Evolutionary conservation across 1,284 basidiomycete species (phyloP).

Genomic region (Ceratobasidium sp.): DNA sequence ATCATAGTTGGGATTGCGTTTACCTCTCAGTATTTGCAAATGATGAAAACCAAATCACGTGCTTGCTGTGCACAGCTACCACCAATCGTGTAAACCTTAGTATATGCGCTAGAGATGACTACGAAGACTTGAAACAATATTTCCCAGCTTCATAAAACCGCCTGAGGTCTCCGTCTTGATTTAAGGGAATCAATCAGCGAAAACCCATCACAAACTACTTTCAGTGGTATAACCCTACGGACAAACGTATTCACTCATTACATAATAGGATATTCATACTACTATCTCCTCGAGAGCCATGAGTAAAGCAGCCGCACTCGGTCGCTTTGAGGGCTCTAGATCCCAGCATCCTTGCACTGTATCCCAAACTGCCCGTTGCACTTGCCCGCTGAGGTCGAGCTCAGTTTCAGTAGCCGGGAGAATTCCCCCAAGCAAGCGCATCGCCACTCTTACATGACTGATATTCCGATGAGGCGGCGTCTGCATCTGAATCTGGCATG

Average conservation of each 20-base stretch:
- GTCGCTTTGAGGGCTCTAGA: neutral
- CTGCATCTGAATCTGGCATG: neutral
- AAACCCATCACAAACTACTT: too few relatives aligned
- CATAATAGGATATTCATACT: too few relatives aligned
- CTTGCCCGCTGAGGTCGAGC: neutral
- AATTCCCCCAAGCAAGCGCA: neutral
- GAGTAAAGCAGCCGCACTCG: neutral
- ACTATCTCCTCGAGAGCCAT: neutral
- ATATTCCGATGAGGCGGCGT: neutral
- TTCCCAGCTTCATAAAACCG: too few relatives aligned
- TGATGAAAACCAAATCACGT: neutral
- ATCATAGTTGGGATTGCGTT: neutral
- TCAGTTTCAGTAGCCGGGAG: neutral
- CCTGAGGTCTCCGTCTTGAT: too few relatives aligned
- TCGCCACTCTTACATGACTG: neutral
- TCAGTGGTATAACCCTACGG: too few relatives aligned
- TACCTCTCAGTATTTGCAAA: neutral
- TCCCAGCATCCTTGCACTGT: slow-evolving; percentile 11
- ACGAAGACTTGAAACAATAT: too few relatives aligned
- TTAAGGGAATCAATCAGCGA: too few relatives aligned
- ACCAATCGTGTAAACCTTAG: too few relatives aligned
- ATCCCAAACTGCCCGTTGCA: neutral
- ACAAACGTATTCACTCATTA: too few relatives aligned
- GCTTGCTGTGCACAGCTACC: too few relatives aligned
- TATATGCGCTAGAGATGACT: too few relatives aligned